Conservation (phyloP, 2,329 filamentous ascomycete genomes). For the Epichloe amarillans region DNA sequence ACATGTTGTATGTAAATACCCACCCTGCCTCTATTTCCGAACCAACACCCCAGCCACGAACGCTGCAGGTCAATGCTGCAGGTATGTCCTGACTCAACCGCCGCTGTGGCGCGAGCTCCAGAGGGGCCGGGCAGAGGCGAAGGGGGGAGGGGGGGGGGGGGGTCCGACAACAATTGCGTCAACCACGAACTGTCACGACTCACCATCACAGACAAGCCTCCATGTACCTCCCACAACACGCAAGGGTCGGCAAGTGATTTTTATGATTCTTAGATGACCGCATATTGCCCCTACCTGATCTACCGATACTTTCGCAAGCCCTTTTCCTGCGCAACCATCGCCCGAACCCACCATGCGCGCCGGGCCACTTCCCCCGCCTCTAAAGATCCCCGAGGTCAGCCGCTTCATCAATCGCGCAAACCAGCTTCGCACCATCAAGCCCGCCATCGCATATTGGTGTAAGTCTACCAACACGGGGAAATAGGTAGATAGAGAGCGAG, state of each 20-base stretch:
- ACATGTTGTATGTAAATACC: too few relatives aligned
- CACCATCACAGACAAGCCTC: background rate
- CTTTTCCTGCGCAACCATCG: too few relatives aligned
- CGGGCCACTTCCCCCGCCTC: slow-evolving; percentile 26
- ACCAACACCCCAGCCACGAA: background rate
- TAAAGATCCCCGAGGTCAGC: slow-evolving; percentile 70
- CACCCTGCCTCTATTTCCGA: background rate
- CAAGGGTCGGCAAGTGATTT: background rate
- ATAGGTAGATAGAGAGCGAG: background rate
- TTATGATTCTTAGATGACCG: too few relatives aligned
- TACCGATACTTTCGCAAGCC: too few relatives aligned
- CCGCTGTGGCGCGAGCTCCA: slow-evolving; percentile 1
- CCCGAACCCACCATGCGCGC: slow-evolving; percentile 44
- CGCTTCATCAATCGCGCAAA: slow-evolving; percentile 73
- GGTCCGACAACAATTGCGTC: too few relatives aligned
- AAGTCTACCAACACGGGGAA: slow-evolving; percentile 23
- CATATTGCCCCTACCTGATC: background rate
- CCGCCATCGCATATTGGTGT: slow-evolving; percentile 94
- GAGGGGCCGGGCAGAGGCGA: too few relatives aligned
- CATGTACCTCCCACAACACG: background rate
- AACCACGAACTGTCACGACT: background rate
- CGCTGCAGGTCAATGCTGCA: background rate
- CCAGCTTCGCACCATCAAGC: slow-evolving; percentile 74
- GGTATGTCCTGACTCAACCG: background rate
- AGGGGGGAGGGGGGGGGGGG: too few relatives aligned